These are phyloP conservation scores for Daedaleopsis nitida DNA, from an alignment of 768 basidiomycete species.

Conservation along the genomic window DNA sequence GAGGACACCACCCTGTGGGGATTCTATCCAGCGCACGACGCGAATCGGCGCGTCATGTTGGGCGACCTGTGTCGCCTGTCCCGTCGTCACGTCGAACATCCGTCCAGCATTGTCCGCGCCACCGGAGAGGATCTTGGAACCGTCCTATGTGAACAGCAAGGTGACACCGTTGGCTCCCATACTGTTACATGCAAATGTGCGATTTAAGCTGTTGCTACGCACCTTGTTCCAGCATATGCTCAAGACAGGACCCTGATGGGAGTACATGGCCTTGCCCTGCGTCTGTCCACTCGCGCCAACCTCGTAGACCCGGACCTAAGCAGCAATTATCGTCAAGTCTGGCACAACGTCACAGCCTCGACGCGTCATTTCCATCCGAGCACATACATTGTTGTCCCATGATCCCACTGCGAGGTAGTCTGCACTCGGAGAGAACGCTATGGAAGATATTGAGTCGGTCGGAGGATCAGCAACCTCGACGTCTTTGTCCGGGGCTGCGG, in stretches of 20 bases:
- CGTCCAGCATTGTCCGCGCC: slow-evolving; percentile 96
- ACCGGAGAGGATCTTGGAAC: slow-evolving; percentile 87
- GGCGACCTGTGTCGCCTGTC: slow-evolving; percentile 79
- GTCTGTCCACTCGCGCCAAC: slow-evolving; percentile 78
- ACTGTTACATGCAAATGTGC: background rate
- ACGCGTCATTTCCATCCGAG: background rate
- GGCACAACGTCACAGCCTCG: background rate
- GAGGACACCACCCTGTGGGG: slow-evolving; percentile 71
- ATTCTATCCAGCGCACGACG: slow-evolving; percentile 79
- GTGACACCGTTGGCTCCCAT: background rate
- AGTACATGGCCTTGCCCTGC: slow-evolving; percentile 88
- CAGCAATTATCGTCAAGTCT: background rate
- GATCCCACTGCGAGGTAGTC: slow-evolving; percentile 91
- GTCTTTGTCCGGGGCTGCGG: slow-evolving; percentile 62
- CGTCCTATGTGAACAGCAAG: slow-evolving; percentile 56
- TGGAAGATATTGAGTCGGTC: slow-evolving; percentile 81
- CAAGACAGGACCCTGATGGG: slow-evolving; percentile 88
- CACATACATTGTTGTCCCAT: slow-evolving; percentile 89
- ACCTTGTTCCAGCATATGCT: slow-evolving; percentile 92
- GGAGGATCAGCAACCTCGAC: slow-evolving; percentile 82
- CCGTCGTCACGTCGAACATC: slow-evolving; percentile 88
- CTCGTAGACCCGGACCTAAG: slow-evolving; percentile 89
- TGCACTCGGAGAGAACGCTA: slow-evolving; percentile 82
- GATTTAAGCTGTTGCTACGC: slow-evolving; percentile 25
- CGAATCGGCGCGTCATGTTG: slow-evolving; percentile 90